Evolutionary conservation across 441 rosid genomes (phyloP).

Genomic region (Adansonia gregorii): DNA sequence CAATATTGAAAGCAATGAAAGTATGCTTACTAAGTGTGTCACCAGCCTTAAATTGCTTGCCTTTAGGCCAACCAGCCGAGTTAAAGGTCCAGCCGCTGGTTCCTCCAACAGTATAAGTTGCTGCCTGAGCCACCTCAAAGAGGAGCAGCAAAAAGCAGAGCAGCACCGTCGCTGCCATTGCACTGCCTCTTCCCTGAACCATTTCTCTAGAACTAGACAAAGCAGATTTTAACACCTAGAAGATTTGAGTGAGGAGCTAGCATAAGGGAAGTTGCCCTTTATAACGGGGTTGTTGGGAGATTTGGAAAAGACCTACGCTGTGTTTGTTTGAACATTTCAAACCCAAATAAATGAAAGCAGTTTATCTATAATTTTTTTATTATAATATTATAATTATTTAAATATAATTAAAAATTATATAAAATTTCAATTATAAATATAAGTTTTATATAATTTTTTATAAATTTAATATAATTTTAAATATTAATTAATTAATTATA

Average conservation of each 20-base stretch:
- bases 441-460: too few species aligned
- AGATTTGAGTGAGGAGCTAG: neutral
- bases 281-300: slow-evolving; percentile 17
- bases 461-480: too few species aligned
- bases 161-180: slow-evolving; percentile 27
- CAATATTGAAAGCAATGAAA: neutral
- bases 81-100: slow-evolving; percentile 51
- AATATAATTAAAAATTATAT: too few species aligned
- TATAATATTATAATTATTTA: too few species aligned
- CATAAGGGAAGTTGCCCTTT: neutral
- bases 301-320: neutral
- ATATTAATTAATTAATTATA: too few species aligned
- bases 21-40: slow-evolving; percentile 50
- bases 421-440: too few species aligned
- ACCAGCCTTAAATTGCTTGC: slow-evolving; percentile 52
- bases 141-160: slow-evolving; percentile 34
- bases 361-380: too few species aligned
- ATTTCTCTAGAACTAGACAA: neutral
- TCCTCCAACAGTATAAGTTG: slow-evolving; percentile 48
- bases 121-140: slow-evolving; percentile 38
- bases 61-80: slow-evolving; percentile 40
- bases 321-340: neutral
- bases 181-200: slow-evolving; percentile 55
- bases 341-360: too few species aligned
- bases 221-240: neutral